phyloP scores from a whole-genome alignment of 257 asterid genomes.

The Solanum ahanhuiri region DNA sequence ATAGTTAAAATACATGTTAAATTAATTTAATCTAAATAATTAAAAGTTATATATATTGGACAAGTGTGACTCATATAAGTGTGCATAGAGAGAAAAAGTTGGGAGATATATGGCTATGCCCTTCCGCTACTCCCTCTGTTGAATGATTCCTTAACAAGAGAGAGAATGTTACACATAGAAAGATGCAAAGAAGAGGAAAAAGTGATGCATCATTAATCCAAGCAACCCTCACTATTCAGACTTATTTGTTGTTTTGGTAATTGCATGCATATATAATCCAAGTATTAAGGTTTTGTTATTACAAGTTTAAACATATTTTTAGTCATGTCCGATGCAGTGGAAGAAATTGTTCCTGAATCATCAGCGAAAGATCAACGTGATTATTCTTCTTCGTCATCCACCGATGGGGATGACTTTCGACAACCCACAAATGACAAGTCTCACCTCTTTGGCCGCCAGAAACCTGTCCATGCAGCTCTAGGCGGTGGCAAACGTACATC shows the following conservation, averaged over 20 bases:
- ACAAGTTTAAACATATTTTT: background rate
- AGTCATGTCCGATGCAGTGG: slow-evolving; percentile 18
- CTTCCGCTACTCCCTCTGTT: background rate
- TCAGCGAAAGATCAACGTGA: slow-evolving; percentile 2
- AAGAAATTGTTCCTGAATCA: slow-evolving; percentile 10
- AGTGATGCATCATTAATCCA: background rate
- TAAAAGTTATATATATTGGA: background rate
- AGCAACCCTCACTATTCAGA: background rate
- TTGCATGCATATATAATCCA: background rate
- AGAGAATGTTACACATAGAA: background rate
- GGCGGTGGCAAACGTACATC: slow-evolving; percentile 71
- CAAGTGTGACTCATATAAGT: background rate
- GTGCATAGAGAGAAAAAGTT: background rate
- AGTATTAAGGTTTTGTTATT: background rate
- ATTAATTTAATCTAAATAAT: background rate
- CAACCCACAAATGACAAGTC: slow-evolving; percentile 5
- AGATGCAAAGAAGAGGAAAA: background rate
- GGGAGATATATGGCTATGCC: background rate
- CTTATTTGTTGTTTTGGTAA: background rate
- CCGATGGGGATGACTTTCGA: background rate
- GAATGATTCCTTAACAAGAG: background rate
- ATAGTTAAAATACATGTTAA: background rate
- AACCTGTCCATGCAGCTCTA: slow-evolving; percentile 64
- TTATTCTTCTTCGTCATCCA: slow-evolving; percentile 8
- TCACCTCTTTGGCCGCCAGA: slow-evolving; percentile 70